Conservation (phyloP, 2,329 filamentous ascomycete genomes). For the Pseudogymnoascus sp. region DNA sequence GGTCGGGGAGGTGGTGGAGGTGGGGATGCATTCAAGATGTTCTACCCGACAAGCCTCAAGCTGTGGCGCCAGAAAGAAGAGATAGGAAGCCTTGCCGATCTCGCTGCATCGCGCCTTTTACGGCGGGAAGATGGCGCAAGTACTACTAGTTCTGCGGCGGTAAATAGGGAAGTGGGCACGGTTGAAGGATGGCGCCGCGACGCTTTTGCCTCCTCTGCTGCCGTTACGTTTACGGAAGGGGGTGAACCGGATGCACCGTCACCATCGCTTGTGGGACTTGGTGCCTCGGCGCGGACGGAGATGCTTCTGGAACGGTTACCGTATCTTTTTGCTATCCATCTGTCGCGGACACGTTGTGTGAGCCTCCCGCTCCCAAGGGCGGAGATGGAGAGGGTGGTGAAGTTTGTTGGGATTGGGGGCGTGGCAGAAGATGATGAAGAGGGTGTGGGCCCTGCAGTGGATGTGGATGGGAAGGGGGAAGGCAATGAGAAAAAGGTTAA, state of each 20-base stretch:
- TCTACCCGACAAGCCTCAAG: constrained; percentile 77
- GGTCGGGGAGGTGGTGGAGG: constrained; percentile 19
- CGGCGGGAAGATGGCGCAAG: constrained; percentile 40
- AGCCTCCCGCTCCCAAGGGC: constrained; percentile 31
- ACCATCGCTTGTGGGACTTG: constrained; percentile 46
- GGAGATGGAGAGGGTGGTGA: constrained; percentile 30
- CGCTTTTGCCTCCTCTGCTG: constrained; percentile 7
- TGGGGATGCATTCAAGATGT: constrained; percentile 74
- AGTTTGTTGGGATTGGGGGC: constrained; percentile 30
- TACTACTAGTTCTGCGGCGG: constrained; percentile 33
- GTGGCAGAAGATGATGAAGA: constrained; percentile 38
- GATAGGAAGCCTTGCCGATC: constrained; percentile 61
- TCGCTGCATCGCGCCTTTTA: constrained; percentile 56
- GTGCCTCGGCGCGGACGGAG: constrained; percentile 56
- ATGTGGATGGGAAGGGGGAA: constrained; percentile 39
- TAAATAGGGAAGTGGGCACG: constrained; percentile 31
- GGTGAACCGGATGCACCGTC: constrained; percentile 22
- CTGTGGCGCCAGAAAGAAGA: constrained; percentile 81
- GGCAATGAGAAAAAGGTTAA: constrained; percentile 22
- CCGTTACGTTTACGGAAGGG: constrained; percentile 4
- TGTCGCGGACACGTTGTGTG: constrained; percentile 35
- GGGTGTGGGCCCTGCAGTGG: constrained; percentile 28
- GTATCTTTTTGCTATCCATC: constrained; percentile 57
- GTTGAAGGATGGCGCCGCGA: constrained; percentile 26
- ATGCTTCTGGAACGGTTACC: constrained; percentile 79